These are phyloP conservation scores for Cercospora nicotianae DNA, from an alignment of 2,329 filamentous ascomycete species.

Conservation along the genomic window DNA sequence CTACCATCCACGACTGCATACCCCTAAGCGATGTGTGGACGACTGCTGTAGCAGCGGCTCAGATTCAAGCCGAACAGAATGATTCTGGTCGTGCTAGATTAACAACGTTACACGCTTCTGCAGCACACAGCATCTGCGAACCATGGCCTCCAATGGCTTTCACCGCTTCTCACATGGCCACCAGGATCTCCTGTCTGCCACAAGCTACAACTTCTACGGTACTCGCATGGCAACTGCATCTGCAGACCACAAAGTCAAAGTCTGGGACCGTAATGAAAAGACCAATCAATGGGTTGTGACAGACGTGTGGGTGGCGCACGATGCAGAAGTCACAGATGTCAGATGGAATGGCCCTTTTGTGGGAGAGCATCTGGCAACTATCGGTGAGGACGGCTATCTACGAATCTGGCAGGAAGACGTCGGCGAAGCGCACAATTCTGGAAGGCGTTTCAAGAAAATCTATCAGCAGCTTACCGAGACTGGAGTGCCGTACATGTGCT, in stretches of 20 bases:
- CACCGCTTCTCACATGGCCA: slow-evolving; percentile 71
- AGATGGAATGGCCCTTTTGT: slow-evolving; percentile 92
- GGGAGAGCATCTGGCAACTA: slow-evolving; percentile 82
- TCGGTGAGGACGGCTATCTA: slow-evolving; percentile 86
- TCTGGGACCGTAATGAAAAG: slow-evolving; percentile 78
- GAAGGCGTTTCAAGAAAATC: slow-evolving; percentile 76
- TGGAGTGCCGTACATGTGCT: slow-evolving; percentile 69
- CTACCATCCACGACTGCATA: background rate
- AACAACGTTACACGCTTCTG: slow-evolving; percentile 7
- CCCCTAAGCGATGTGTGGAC: slow-evolving; percentile 7
- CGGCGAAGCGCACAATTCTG: slow-evolving; percentile 69
- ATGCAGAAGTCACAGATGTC: slow-evolving; percentile 85
- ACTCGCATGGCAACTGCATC: slow-evolving; percentile 89
- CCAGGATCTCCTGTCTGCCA: slow-evolving; percentile 76
- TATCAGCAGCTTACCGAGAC: slow-evolving; percentile 64
- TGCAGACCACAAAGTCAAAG: slow-evolving; percentile 87
- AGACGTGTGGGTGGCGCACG: slow-evolving; percentile 88
- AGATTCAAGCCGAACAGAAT: slow-evolving; percentile 1
- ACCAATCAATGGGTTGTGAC: slow-evolving; percentile 75
- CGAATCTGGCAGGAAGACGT: slow-evolving; percentile 92
- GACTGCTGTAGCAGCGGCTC: slow-evolving; percentile 5
- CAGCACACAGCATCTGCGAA: slow-evolving; percentile 14
- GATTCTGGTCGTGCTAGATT: slow-evolving; percentile 12
- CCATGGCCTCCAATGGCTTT: slow-evolving; percentile 40
- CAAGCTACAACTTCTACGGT: slow-evolving; percentile 89